A percentile compares a stretch with the other conserved stretches of the same genome.
Conservation (phyloP, 306 rosid species). For the Pyrus bretschneideri region DNA sequence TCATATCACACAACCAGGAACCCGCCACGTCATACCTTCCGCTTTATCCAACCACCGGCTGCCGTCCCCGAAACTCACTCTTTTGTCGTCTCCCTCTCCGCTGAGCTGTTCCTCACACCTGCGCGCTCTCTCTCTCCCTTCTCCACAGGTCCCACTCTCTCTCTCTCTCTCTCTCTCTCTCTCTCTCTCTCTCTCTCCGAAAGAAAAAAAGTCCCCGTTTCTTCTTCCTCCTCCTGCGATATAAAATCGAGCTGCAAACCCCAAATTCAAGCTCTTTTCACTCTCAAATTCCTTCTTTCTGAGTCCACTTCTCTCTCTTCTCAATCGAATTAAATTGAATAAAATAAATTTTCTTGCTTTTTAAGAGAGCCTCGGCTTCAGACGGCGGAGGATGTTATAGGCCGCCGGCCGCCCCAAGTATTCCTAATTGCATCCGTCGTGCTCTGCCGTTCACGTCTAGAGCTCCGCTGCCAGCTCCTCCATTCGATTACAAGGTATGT, state of each 20-base stretch:
- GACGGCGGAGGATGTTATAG: neutral
- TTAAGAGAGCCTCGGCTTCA: neutral
- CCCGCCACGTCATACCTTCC: constrained; percentile 49
- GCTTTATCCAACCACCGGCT: constrained; percentile 69
- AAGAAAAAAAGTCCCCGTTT: neutral
- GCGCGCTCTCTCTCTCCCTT: neutral
- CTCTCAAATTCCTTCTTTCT: neutral
- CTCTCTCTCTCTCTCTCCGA: neutral
- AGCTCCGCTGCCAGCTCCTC: neutral
- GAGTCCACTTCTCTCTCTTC: neutral
- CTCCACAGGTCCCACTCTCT: neutral
- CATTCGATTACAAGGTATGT: neutral
- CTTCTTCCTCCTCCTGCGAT: constrained; percentile 17
- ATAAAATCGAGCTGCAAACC: neutral
- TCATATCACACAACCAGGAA: constrained; percentile 4
- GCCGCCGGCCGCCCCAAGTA: neutral
- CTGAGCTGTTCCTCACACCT: constrained; percentile 47
- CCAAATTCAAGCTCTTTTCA: neutral
- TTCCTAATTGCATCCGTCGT: neutral
- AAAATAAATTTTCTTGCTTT: neutral
- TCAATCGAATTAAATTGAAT: neutral
- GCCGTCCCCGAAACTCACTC: constrained; percentile 40
- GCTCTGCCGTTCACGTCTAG: neutral
- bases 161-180: constrained; percentile 17
- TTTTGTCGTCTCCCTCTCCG: constrained; percentile 14